These are phyloP conservation scores for Mortierella hygrophila DNA, from an alignment of 192 early-diverging fungal genomes.

Conservation along the genomic window DNA sequence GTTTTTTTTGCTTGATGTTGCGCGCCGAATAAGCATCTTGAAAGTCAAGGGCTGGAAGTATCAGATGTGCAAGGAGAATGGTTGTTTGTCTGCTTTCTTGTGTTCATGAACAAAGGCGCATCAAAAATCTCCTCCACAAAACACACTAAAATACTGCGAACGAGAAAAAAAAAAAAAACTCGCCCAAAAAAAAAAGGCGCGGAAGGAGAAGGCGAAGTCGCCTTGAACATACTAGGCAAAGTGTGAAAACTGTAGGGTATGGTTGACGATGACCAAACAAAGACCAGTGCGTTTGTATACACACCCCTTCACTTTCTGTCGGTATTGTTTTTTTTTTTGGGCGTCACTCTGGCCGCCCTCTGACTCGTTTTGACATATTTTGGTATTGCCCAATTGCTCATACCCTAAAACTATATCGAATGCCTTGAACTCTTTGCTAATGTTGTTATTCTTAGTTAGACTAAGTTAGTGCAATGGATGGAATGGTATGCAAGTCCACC, in stretches of 20 bases:
- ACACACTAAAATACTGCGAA: not conserved
- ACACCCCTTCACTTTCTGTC: no score
- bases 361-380: no score
- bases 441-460: conserved; percentile 3
- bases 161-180: no score
- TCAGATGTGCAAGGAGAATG: not conserved
- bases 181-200: no score
- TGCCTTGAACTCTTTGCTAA: not conserved
- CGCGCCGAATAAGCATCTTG: not conserved
- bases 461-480: not conserved
- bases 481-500: not conserved
- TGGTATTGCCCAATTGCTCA: not conserved
- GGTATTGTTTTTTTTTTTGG: no score
- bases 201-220: no score
- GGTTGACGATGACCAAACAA: no score
- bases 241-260: no score
- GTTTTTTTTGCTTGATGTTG: no score
- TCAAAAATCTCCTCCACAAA: not conserved
- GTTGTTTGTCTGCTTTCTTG: not conserved
- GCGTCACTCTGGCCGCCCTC: not conserved
- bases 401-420: not conserved
- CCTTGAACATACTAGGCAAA: no score
- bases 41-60: not conserved
- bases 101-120: not conserved
- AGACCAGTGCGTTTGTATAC: no score